These are phyloP conservation scores for Penicillium sp. DNA, from an alignment of 2,329 filamentous ascomycete species.

Conservation along the genomic window DNA sequence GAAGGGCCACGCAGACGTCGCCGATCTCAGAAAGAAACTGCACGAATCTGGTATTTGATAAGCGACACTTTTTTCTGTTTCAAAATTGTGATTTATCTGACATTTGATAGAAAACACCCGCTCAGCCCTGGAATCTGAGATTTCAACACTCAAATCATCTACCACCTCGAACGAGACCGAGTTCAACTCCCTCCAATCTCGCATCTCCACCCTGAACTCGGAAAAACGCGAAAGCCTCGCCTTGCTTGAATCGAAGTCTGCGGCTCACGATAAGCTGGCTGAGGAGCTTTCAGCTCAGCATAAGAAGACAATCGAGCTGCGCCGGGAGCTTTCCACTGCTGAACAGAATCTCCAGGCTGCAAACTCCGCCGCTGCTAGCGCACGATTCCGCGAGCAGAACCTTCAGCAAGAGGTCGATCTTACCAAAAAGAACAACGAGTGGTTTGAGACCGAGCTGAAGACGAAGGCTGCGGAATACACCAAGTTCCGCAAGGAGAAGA, in stretches of 20 bases:
- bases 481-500: slow-evolving; percentile 94
- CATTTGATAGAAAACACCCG: slow-evolving; percentile 70
- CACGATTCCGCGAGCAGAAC: slow-evolving; percentile 89
- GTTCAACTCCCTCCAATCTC: slow-evolving; percentile 76
- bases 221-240: slow-evolving; percentile 90
- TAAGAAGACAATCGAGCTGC: slow-evolving; percentile 81
- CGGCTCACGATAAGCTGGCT: slow-evolving; percentile 81
- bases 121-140: slow-evolving; percentile 78
- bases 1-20: slow-evolving; percentile 81
- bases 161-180: slow-evolving; percentile 70
- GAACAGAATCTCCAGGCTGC: slow-evolving; percentile 85
- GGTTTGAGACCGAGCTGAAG: slow-evolving; percentile 89
- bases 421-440: slow-evolving; percentile 88
- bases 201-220: slow-evolving; percentile 84
- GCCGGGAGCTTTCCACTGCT: slow-evolving; percentile 78
- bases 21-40: slow-evolving; percentile 79
- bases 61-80: neutral
- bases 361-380: slow-evolving; percentile 77
- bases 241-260: slow-evolving; percentile 87
- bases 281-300: slow-evolving; percentile 89
- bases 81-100: slow-evolving; percentile 28
- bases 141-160: slow-evolving; percentile 77
- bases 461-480: slow-evolving; percentile 85
- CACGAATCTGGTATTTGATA: slow-evolving; percentile 75
- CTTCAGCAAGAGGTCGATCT: slow-evolving; percentile 89